These are phyloP conservation scores for Aspergillus brasiliensis DNA, from an alignment of 2,329 filamentous ascomycete genomes.

Conservation along the genomic window DNA sequence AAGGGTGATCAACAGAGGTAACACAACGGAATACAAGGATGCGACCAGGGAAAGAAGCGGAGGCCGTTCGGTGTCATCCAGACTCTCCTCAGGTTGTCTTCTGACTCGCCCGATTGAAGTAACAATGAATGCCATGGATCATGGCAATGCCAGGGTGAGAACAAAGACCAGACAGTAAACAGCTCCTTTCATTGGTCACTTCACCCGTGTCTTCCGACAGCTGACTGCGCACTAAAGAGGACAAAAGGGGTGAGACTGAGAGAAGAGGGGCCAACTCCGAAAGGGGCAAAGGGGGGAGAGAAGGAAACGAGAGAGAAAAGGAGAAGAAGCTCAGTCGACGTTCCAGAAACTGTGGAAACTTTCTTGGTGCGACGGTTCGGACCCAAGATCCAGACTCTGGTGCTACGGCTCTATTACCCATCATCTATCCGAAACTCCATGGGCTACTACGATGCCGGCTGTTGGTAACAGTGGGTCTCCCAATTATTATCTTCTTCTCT, in stretches of 20 bases:
- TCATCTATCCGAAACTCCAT: constrained; percentile 24
- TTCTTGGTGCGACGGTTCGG: constrained; percentile 20
- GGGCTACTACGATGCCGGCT: constrained; percentile 12
- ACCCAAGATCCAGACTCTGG: constrained; percentile 24
- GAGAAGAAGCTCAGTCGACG: constrained; percentile 12
- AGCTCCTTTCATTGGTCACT: neutral
- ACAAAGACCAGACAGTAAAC: constrained; percentile 2
- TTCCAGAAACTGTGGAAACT: constrained; percentile 26
- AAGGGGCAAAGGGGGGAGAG: constrained; percentile 6
- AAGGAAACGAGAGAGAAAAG: constrained; percentile 4
- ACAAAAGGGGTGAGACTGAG: constrained; percentile 2
- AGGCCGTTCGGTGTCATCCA: constrained; percentile 3
- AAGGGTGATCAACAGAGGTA: neutral
- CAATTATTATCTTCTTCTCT: constrained; percentile 1
- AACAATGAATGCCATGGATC: neutral
- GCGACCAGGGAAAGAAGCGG: neutral
- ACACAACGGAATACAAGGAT: neutral
- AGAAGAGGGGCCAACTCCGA: neutral
- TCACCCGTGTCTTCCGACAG: constrained; percentile 8
- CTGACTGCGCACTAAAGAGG: constrained; percentile 4
- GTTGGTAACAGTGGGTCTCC: constrained; percentile 9
- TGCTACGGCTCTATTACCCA: constrained; percentile 17
- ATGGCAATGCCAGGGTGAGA: constrained; percentile 3
- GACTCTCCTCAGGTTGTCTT: neutral
- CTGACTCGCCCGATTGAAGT: constrained; percentile 1